These are phyloP conservation scores for Saraca asoca DNA, from an alignment of 331 rosid genomes.

Conservation along the genomic window DNA sequence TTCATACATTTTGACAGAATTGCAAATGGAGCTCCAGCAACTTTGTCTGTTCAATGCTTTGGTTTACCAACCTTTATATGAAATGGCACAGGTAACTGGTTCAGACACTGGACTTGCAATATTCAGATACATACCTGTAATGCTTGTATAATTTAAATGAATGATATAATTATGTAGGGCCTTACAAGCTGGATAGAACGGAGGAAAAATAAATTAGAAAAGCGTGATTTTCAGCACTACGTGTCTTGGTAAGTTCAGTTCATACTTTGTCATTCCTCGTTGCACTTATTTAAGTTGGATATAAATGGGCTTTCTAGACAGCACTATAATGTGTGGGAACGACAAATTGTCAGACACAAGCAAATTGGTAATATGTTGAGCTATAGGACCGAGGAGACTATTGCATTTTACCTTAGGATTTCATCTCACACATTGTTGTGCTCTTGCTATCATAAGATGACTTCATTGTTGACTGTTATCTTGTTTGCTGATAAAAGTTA, in stretches of 20 bases:
- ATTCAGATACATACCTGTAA: slow-evolving; percentile 24
- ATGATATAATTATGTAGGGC: slow-evolving; percentile 52
- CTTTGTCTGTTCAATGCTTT: slow-evolving; percentile 57
- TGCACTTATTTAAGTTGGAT: slow-evolving; percentile 14
- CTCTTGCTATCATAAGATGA: slow-evolving; percentile 24
- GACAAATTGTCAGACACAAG: slow-evolving; percentile 22
- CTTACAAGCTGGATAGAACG: slow-evolving; percentile 81
- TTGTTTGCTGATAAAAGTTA: slow-evolving; percentile 13
- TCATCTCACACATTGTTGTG: not conserved
- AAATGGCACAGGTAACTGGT: slow-evolving; percentile 70
- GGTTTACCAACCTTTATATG: slow-evolving; percentile 79
- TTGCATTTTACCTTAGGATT: slow-evolving; percentile 15
- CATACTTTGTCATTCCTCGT: slow-evolving; percentile 10
- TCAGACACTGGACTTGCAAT: slow-evolving; percentile 26
- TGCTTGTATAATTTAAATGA: slow-evolving; percentile 14
- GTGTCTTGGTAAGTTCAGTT: slow-evolving; percentile 68
- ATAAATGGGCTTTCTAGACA: slow-evolving; percentile 13
- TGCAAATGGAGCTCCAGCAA: slow-evolving; percentile 74
- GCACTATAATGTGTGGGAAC: slow-evolving; percentile 19
- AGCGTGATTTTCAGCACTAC: slow-evolving; percentile 82
- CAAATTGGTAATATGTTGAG: slow-evolving; percentile 12
- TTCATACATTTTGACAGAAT: slow-evolving; percentile 52
- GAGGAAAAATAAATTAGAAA: slow-evolving; percentile 62
- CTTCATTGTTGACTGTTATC: slow-evolving; percentile 9
- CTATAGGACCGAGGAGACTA: not conserved